These are phyloP conservation scores for Cadophora malorum DNA, from an alignment of 2,329 filamentous ascomycete genomes.

Conservation along the genomic window DNA sequence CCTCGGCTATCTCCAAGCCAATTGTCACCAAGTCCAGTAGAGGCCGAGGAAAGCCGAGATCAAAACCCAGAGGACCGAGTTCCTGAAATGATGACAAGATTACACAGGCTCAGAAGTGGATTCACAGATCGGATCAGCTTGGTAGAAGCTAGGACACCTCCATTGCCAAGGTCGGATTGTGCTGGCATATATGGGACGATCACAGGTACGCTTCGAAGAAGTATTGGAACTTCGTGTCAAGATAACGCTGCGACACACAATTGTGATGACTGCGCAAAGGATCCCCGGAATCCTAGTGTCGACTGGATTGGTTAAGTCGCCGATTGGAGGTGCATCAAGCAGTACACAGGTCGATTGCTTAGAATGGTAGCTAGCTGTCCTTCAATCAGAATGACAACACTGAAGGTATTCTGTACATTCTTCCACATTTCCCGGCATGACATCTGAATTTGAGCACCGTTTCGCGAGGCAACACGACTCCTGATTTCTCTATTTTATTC, in stretches of 20 bases:
- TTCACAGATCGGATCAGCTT: constrained; percentile 23
- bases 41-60: constrained; percentile 16
- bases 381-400: background rate
- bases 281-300: constrained; percentile 32
- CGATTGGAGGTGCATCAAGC: background rate
- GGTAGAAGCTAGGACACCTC: constrained; percentile 24
- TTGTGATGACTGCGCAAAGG: constrained; percentile 31
- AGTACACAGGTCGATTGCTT: too few relatives aligned
- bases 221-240: constrained; percentile 12
- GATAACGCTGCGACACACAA: constrained; percentile 21
- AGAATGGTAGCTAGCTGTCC: background rate
- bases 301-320: constrained; percentile 34
- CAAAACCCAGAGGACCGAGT: constrained; percentile 4
- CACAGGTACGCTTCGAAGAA: constrained; percentile 21
- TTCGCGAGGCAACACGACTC: too few relatives aligned
- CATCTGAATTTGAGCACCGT: too few relatives aligned
- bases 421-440: too few relatives aligned
- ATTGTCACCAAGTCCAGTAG: constrained; percentile 19
- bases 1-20: constrained; percentile 26
- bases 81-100: constrained; percentile 10
- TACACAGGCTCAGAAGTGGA: constrained; percentile 21
- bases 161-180: constrained; percentile 23
- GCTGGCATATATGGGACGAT: constrained; percentile 30
- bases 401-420: background rate
- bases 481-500: too few relatives aligned